Evolutionary conservation across 768 basidiomycete species (phyloP).

Genomic region (button mushroom (Agaricus bisporus)): DNA sequence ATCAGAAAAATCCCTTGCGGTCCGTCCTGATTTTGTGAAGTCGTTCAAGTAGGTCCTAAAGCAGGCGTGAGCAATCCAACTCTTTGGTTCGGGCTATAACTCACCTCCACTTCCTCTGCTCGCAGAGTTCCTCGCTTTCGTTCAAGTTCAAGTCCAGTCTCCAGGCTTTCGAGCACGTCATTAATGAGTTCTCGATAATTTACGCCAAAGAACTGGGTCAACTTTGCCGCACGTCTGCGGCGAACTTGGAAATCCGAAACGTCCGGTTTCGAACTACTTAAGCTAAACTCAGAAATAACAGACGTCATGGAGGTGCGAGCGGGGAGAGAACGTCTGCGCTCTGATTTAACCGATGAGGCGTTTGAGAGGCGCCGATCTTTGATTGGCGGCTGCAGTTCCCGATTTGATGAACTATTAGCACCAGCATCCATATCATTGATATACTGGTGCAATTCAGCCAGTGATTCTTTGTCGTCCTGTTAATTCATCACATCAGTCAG

Average conservation of each 20-base stretch:
- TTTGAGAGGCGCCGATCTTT: conserved; percentile 26
- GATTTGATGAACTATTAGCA: background rate
- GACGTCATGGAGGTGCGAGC: conserved; percentile 56
- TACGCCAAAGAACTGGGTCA: conserved; percentile 84
- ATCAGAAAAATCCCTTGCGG: conserved; percentile 25
- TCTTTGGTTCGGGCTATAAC: conserved; percentile 16
- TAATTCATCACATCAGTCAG: conserved; percentile 11
- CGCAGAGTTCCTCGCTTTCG: conserved; percentile 53
- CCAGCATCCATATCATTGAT: conserved; percentile 32
- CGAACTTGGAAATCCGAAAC: conserved; percentile 61
- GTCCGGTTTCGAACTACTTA: conserved; percentile 36
- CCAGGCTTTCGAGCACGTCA: conserved; percentile 78
- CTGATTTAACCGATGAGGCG: conserved; percentile 41
- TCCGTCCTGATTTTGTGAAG: conserved; percentile 51
- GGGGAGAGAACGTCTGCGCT: conserved; percentile 69
- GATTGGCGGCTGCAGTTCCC: conserved; percentile 5
- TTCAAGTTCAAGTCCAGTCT: conserved; percentile 68
- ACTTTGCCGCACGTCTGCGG: conserved; percentile 71
- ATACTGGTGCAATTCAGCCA: conserved; percentile 70
- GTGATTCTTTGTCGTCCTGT: conserved; percentile 71
- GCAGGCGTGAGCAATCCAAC: background rate
- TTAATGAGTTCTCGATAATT: conserved; percentile 73
- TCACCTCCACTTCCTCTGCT: conserved; percentile 67
- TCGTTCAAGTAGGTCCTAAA: conserved; percentile 48
- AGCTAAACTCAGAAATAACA: conserved; percentile 44